phyloP scores from a whole-genome alignment of 1,284 basidiomycete species.

The Malassezia yamatoensis region DNA sequence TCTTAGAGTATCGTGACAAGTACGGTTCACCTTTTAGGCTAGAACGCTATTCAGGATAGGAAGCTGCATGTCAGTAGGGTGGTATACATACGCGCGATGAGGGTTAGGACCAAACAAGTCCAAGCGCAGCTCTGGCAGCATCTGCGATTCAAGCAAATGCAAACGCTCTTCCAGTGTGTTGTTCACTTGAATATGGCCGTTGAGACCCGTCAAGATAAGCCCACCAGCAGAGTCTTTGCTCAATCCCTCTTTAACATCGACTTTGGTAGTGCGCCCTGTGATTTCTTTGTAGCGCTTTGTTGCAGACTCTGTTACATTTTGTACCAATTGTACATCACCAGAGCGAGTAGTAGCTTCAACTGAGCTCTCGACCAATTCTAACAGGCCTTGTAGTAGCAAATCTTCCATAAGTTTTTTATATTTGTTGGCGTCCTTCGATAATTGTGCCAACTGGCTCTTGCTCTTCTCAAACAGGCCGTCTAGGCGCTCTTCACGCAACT shows the following conservation, averaged over 20 bases:
- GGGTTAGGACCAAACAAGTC: constrained; percentile 44
- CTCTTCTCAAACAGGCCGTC: constrained; percentile 76
- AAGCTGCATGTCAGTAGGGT: constrained; percentile 5
- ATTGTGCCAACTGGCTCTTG: constrained; percentile 57
- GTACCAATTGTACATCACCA: constrained; percentile 36
- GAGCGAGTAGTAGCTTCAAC: constrained; percentile 34
- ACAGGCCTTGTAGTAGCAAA: constrained; percentile 61
- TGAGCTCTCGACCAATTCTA: constrained; percentile 41
- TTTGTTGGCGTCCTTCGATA: constrained; percentile 62
- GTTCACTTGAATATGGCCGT: constrained; percentile 43
- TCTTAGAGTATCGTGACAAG: not conserved
- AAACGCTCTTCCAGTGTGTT: constrained; percentile 46
- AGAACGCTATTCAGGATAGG: constrained; percentile 1
- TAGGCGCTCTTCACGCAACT: constrained; percentile 81
- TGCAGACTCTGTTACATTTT: constrained; percentile 59
- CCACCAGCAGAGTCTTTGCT: constrained; percentile 55
- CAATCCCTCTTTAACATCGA: constrained; percentile 60
- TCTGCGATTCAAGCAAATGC: constrained; percentile 40
- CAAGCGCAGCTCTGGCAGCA: constrained; percentile 45
- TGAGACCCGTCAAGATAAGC: constrained; percentile 29
- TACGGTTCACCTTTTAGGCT: too few species aligned
- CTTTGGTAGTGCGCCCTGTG: constrained; percentile 61
- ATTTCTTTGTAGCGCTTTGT: constrained; percentile 61
- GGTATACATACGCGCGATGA: constrained; percentile 39
- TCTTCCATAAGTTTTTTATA: constrained; percentile 34